Percentiles rank a stretch among this genome's conserved stretches.
Conservation (phyloP, 2,329 filamentous ascomycete species). For the Onygenales sp. region DNA sequence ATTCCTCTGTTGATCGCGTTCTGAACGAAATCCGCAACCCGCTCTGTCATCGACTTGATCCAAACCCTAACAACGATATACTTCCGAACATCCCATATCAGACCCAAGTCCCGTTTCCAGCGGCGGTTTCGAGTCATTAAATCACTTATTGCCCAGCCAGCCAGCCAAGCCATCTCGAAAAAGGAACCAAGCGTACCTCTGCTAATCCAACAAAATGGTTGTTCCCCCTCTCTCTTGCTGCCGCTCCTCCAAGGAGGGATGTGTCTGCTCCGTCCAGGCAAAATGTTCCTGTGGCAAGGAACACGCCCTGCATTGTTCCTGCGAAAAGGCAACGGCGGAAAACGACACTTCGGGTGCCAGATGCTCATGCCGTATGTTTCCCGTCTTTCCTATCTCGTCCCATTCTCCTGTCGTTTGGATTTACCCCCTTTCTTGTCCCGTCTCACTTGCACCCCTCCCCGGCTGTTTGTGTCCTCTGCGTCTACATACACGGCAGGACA, state of each 20-base stretch:
- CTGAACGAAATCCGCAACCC: too few relatives aligned
- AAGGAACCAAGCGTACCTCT: background rate
- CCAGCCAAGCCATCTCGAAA: background rate
- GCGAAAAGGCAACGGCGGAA: constrained; percentile 65
- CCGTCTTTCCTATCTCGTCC: constrained; percentile 4
- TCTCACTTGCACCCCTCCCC: background rate
- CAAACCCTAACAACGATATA: too few relatives aligned
- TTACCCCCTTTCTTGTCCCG: background rate
- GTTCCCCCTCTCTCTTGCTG: constrained; percentile 47
- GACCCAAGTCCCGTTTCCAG: background rate
- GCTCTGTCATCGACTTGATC: too few relatives aligned
- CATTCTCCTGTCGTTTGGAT: background rate
- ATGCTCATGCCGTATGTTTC: constrained; percentile 65
- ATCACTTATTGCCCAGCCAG: background rate
- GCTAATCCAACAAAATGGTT: constrained; percentile 27
- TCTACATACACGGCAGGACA: too few relatives aligned
- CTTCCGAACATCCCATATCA: too few relatives aligned
- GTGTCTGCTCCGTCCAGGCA: constrained; percentile 49
- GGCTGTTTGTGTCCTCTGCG: background rate
- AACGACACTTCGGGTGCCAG: constrained; percentile 63
- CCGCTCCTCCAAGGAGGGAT: constrained; percentile 45
- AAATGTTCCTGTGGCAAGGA: constrained; percentile 85
- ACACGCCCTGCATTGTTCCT: constrained; percentile 76
- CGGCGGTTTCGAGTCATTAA: background rate
- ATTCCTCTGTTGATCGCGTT: too few relatives aligned